Evolutionary conservation across 2,329 filamentous ascomycete species (phyloP), one percentile per base, ranked within the genome.

Genomic region (Daldinia eschscholtzii): DNA sequence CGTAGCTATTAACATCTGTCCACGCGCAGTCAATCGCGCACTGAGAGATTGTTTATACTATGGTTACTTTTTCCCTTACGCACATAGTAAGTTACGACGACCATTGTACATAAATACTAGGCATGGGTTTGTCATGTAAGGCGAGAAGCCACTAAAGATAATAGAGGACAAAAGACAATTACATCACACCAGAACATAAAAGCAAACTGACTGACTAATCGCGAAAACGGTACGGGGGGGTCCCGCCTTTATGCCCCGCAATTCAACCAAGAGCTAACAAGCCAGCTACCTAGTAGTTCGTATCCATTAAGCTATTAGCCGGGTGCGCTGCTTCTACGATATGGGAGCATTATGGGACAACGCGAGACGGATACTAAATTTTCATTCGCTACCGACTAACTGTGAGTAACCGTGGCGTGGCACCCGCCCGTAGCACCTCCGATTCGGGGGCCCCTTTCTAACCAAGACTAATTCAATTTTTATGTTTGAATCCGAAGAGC

Each of bases 361-460:
- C 37, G 52, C 39, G 26, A 67, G 35, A 59, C 41, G 48, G 53
- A 56, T 50, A 60, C 37, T 59, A 63, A 58, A 53, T 60, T 62
- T 58, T 57, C 48, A 59, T 28, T 65, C 23, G 55, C 30, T 64
- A 60, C 46, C 23, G 59, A 57, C 28, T 46, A 23, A 33, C 37
- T 60, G 59, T 67, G 59, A 57, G 28, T 52, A 18, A 39, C 37
- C 57, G 59, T 67, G 46, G 64, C 56, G 57, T 65, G 42, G 61
- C 52, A 44, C 48, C 48, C 69, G 68, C 69, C 33, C 69, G 69
- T 65, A 33, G 61, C 46, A 42, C 48, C 69, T 71, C 69, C 69
- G 69, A 71, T 70, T 70, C 69, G 66, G 69, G 57, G 57, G 50
- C 46, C 52, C 33, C 35, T 57, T 57, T 61, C 30, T 44, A 57